Conservation (phyloP, 2,329 filamentous ascomycete species). For the Colletotrichum sp. region DNA sequence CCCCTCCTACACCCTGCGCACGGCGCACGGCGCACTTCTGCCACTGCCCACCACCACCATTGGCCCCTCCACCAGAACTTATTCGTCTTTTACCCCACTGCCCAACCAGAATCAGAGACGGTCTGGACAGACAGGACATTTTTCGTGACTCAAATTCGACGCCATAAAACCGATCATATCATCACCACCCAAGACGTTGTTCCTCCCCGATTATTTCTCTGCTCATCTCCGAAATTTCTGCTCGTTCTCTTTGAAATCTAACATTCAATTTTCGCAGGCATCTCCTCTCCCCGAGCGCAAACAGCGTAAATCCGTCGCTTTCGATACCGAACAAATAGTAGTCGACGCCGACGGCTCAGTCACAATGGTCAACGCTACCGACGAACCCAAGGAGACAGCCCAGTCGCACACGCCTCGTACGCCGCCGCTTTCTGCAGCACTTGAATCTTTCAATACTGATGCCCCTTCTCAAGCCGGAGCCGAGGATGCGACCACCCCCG, state of each 20-base stretch:
- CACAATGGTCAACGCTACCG: constrained; percentile 74
- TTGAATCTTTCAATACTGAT: constrained; percentile 59
- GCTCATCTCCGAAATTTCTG: background rate
- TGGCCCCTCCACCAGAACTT: constrained; percentile 17
- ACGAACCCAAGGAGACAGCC: constrained; percentile 81
- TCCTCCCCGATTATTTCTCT: background rate
- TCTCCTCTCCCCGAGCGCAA: constrained; percentile 59
- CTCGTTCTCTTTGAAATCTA: background rate
- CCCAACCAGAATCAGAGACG: constrained; percentile 5
- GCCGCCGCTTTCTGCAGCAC: constrained; percentile 62
- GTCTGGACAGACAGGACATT: constrained; percentile 6
- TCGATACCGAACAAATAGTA: constrained; percentile 85
- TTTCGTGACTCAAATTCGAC: constrained; percentile 17
- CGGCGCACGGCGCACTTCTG: constrained; percentile 6
- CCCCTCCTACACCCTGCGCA: constrained; percentile 7
- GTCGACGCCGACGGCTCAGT: constrained; percentile 91
- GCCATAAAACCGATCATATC: background rate
- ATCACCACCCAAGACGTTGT: background rate
- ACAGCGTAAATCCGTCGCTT: constrained; percentile 91
- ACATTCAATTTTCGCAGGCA: constrained; percentile 15
- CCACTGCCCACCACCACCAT: constrained; percentile 8
- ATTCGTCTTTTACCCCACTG: constrained; percentile 20
- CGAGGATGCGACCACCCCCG: constrained; percentile 37
- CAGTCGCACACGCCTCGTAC: constrained; percentile 78
- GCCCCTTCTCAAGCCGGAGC: constrained; percentile 46